Evolutionary conservation across 2,329 filamentous ascomycete species (phyloP), one percentile per base, ranked within the genome.

Genomic region (Cladobotryum protrusum): DNA sequence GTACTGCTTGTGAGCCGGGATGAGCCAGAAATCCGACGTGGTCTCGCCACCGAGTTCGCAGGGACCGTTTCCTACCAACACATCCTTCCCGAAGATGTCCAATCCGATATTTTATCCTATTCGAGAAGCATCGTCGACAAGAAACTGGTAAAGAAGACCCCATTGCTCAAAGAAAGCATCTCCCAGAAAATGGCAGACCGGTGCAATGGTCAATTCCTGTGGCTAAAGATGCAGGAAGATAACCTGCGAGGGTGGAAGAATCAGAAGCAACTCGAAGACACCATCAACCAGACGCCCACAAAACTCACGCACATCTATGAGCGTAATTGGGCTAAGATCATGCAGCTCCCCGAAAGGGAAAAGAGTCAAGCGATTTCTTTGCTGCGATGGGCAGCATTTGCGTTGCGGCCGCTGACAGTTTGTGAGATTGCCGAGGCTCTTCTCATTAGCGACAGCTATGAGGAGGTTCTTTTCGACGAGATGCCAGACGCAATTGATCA

Each of bases 151-250:
- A 63, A 63, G 2, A 64, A 67, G 15, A 56, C 46, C 6, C 15
- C 59, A 0, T 18, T 36, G 1, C 19, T 63, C 0, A 52, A 50
- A 14, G 1, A 47, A 0, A 39, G 54, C 0, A 47, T 69, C 1
- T 60, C 63, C 1, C 11, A 56, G 4, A 49, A 41, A 15, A 58
- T 69, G 48, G 49, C 63, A 0, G 44, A 59, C 2, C 52, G 57
- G 1, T 67, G 60, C 24, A 52, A 63, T 1, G 68, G 64, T 0
- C 67, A 68, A 36, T 70, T 71, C 29, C 40, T 70, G 0, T 68
- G 59, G 56, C 52, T 69, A 1, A 63, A 60, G 14, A 32, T 70
- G 51, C 58, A 66, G 11, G 60, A 61, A 7, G 32, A 56, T 1
- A 50, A 57, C 4, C 40, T 70, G 1, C 49, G 54, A 0, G 55